Evolutionary conservation across 208 protist genomes (phyloP), one percentile per base, ranked within the genome.

Genomic region (Porcisia hertigi): DNA sequence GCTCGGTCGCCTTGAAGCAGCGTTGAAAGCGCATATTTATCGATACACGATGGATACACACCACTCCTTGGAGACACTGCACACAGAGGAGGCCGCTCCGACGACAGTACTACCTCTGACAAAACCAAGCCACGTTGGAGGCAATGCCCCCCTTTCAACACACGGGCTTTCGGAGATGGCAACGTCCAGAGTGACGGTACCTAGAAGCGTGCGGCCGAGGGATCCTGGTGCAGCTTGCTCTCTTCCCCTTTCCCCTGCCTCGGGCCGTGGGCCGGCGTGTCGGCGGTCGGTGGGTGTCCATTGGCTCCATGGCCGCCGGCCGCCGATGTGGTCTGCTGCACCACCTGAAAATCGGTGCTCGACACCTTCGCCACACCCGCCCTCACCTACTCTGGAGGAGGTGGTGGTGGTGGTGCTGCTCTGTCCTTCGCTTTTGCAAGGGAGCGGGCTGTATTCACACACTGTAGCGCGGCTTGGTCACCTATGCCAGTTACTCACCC

Each of bases 231-330:
- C 64, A 41, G 12, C 66, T 2, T 36, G 45, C 18, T 8, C 43
- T 41, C 65, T 12, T 20, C 53, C 75, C 9, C 12, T 25, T 7
- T 34, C 41, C 63, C 20, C 36, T 8, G 20, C 23, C 47, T 41
- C 65, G 20, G 43, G 60, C 58, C 23, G 52, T 23, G n/a, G 25
- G 5, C 52, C 69, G 30, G 54, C 23, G 52, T 80, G 76, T 53
- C 62, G 23, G 30, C 53, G 65, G 39, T 73, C 71, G 14, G 70
- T 77, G 34, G 77, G 65, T 8, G 77, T 77, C 30, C 73, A 76
- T 59, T 81, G 77, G 77, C 71, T 81, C 49, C 77, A 76, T 43
- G 71, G 71, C 47, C 71, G 71, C 12, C 63, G 71, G 34, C 77
- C 76, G 39, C 62, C 43, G 3, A 34, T 9, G 4, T 69, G 53